These are phyloP conservation scores for Allomyces arbusculus DNA, from an alignment of 192 early-diverging fungal genomes.

Conservation along the genomic window DNA sequence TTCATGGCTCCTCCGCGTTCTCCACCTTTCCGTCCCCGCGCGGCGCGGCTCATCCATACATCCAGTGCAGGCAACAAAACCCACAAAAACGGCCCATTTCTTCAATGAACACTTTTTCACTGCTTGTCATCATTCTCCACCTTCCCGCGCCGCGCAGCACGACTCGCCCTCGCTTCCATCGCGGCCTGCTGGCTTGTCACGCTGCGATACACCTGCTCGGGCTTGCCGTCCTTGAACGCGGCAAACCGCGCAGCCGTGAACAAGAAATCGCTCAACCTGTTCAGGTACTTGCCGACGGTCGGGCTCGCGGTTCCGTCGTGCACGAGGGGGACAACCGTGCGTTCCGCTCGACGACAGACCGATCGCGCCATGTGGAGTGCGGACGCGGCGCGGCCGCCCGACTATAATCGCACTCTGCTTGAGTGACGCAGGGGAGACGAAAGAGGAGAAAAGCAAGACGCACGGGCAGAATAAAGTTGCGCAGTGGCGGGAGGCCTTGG, in stretches of 20 bases:
- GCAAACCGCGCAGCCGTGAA: constrained; percentile 73
- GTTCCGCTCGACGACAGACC: constrained; percentile 69
- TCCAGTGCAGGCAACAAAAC: too few species aligned
- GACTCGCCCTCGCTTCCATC: too few species aligned
- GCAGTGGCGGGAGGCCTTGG: constrained; percentile 44
- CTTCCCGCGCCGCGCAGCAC: too few species aligned
- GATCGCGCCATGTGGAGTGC: constrained; percentile 66
- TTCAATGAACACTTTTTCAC: too few species aligned
- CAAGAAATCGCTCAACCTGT: constrained; percentile 75
- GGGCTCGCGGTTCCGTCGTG: constrained; percentile 31
- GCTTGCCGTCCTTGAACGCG: constrained; percentile 43
- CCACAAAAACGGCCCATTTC: too few species aligned
- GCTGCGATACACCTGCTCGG: constrained; percentile 50
- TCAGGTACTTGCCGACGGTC: constrained; percentile 44
- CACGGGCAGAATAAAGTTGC: constrained; percentile 71
- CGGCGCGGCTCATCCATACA: too few species aligned
- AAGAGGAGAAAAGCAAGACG: constrained; percentile 5
- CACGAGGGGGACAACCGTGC: constrained; percentile 52
- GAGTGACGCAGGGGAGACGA: not conserved
- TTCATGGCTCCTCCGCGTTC: too few species aligned
- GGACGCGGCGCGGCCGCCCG: constrained; percentile 63
- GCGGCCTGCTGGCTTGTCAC: too few species aligned
- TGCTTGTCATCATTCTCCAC: too few species aligned
- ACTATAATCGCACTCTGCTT: constrained; percentile 18
- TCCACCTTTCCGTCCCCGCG: too few species aligned